Base-by-base conservation (phyloP, 495 filamentous ascomycete genomes). In the Neohortaea acidophila region DNA sequence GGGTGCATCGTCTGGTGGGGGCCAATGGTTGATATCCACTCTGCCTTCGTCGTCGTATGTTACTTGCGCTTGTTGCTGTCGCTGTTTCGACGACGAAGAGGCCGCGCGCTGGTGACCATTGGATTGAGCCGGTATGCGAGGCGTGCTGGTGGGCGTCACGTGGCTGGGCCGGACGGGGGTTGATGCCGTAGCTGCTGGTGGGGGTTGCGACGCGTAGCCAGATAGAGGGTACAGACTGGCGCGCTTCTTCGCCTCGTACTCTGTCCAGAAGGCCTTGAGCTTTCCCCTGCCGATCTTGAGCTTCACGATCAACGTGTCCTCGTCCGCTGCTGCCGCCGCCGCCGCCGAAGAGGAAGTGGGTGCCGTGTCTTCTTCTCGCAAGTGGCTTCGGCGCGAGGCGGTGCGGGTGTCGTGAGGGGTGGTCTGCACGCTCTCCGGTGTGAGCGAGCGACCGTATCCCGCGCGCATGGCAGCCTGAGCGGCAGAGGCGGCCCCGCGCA, bases 361-460 rank as follows among this genome's bases (percentile, higher is more conserved):
- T 7, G 24, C 24, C 84, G 80, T 57, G 86, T 84, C 41, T 78
- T 67, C 26, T 62, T 66, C 41, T 66, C 63, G 40, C 70, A 73
- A 37, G 67, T 39, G 15, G 25, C 65, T 23, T 64, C 68, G 45
- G 60, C 64, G 50, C 76, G 68, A 39, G 64, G 79, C 61, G 1
- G 77, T 76, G 52, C 85, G 84, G 50, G 78, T 73, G 48, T 83
- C 77, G 56, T 81, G 72, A 18, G 77, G 58, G 14, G 55, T 62
- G 62, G 20, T 14, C 21, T 48, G 40, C 33, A 72, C 63, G 4
- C 71, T 62, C 56, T 96, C 89, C 1, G 91, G 89, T 0, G 89
- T 94, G 49, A 84, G 81, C 11, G 86, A 94, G 26, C 89, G 76
- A 4, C 77, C 83, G 22, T 91, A 52, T 44, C 79, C 83, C 6